A percentile compares a stretch with the other conserved stretches of the same genome.
These are phyloP conservation scores for Tricholoma saponaceum DNA, from an alignment of 768 basidiomycete genomes.

Conservation along the genomic window DNA sequence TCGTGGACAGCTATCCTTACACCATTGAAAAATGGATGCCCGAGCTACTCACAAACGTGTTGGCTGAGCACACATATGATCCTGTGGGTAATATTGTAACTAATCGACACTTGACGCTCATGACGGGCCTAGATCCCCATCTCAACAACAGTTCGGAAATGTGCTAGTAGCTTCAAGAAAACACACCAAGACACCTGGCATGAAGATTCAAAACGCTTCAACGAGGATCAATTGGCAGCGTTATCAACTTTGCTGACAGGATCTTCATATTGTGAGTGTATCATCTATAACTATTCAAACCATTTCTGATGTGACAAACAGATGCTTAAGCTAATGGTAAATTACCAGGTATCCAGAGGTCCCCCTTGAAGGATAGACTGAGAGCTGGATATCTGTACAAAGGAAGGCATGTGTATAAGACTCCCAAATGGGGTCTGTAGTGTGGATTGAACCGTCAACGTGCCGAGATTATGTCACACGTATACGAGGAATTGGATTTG, in stretches of 20 bases:
- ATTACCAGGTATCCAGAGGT: constrained; percentile 6
- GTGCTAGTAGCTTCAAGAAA: constrained; percentile 75
- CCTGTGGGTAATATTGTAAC: constrained; percentile 45
- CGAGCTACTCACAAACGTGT: constrained; percentile 68
- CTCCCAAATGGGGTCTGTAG: background rate
- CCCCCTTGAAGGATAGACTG: background rate
- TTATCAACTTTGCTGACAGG: constrained; percentile 83
- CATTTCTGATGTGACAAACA: constrained; percentile 7
- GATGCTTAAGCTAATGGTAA: constrained; percentile 13
- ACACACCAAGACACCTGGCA: constrained; percentile 90
- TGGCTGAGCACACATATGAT: constrained; percentile 83
- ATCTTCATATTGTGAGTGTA: constrained; percentile 70
- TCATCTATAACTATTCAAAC: constrained; percentile 6
- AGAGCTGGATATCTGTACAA: constrained; percentile 10
- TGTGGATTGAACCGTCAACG: background rate
- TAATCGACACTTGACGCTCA: constrained; percentile 10
- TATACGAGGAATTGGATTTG: constrained; percentile 36
- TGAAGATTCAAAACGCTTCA: constrained; percentile 82
- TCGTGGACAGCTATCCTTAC: constrained; percentile 94
- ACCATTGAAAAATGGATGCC: constrained; percentile 96
- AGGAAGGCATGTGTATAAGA: constrained; percentile 15
- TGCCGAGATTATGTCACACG: constrained; percentile 7
- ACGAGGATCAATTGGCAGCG: constrained; percentile 78
- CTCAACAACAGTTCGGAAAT: constrained; percentile 77
- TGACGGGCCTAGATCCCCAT: constrained; percentile 60